These are phyloP conservation scores for Cyanodermella asteris DNA, from an alignment of 2,329 filamentous ascomycete genomes.

Conservation along the genomic window DNA sequence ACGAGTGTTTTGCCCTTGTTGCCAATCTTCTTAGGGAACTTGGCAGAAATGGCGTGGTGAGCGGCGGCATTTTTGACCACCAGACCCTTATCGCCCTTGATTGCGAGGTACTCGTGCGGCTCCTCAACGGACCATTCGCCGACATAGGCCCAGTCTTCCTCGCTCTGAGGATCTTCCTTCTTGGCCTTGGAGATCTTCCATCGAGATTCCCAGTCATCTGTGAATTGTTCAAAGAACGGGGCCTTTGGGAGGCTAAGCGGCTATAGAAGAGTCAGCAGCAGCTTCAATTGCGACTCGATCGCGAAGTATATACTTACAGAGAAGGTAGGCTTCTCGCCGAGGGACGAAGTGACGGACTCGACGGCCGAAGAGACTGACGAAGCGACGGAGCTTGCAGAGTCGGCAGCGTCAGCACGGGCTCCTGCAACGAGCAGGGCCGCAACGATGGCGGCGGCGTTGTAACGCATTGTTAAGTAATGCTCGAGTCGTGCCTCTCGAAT, in stretches of 20 bases:
- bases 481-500: constrained; percentile 36
- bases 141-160: constrained; percentile 90
- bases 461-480: constrained; percentile 44
- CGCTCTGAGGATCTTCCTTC: constrained; percentile 66
- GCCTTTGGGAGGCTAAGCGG: constrained; percentile 73
- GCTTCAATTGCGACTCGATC: background rate
- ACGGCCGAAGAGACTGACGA: constrained; percentile 32
- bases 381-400: constrained; percentile 32
- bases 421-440: constrained; percentile 46
- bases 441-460: constrained; percentile 49
- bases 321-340: constrained; percentile 53
- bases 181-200: constrained; percentile 94
- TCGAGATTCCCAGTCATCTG: constrained; percentile 77
- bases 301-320: constrained; percentile 41
- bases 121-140: constrained; percentile 96
- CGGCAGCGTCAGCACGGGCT: constrained; percentile 47
- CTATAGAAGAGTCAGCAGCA: constrained; percentile 24
- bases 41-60: constrained; percentile 97
- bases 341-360: constrained; percentile 29
- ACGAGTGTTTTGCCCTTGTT: constrained; percentile 95
- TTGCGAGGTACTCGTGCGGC: constrained; percentile 72
- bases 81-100: constrained; percentile 85
- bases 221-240: constrained; percentile 96
- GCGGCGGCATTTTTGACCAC: constrained; percentile 96
- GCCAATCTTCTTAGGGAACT: constrained; percentile 89